A percentile compares a stretch with the other conserved stretches of the same genome.
These are phyloP conservation scores for Aspergillus ellipticus DNA, from an alignment of 495 filamentous ascomycete species.

Conservation along the genomic window DNA sequence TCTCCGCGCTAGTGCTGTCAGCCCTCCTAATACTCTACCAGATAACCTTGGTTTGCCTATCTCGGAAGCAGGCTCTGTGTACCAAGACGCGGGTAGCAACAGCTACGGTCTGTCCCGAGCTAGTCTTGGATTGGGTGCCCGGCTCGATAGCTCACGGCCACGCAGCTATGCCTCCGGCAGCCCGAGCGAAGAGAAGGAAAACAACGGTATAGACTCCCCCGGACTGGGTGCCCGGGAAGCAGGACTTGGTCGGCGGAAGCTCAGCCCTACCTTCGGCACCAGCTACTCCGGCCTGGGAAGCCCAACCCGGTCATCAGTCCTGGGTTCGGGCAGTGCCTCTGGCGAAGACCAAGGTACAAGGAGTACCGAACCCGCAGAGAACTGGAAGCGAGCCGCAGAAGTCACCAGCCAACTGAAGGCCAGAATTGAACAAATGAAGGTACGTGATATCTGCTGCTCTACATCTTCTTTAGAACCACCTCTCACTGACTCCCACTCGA, in stretches of 20 bases:
- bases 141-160: slow-evolving; percentile 41
- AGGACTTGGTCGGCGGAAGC: slow-evolving; percentile 39
- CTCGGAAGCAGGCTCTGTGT: slow-evolving; percentile 31
- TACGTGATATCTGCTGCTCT: slow-evolving; percentile 31
- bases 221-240: slow-evolving; percentile 30
- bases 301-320: slow-evolving; percentile 46
- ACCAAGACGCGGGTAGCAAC: slow-evolving; percentile 33
- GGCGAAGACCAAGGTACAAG: slow-evolving; percentile 36
- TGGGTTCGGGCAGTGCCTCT: slow-evolving; percentile 31
- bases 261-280: slow-evolving; percentile 46
- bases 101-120: slow-evolving; percentile 30
- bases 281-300: slow-evolving; percentile 55
- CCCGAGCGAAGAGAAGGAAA: slow-evolving; percentile 83
- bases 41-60: slow-evolving; percentile 35
- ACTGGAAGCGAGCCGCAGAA: slow-evolving; percentile 97
- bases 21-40: slow-evolving; percentile 31
- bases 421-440: slow-evolving; percentile 88
- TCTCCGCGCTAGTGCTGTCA: slow-evolving; percentile 42
- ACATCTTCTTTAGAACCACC: neutral
- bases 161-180: slow-evolving; percentile 66
- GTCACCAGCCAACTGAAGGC: slow-evolving; percentile 96
- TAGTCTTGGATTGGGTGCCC: slow-evolving; percentile 34
- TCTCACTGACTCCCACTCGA: slow-evolving; percentile 7
- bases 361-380: slow-evolving; percentile 67
- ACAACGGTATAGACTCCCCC: slow-evolving; percentile 47